Evolutionary conservation across 306 rosid species (phyloP).

Genomic region (Prunus persica): DNA sequence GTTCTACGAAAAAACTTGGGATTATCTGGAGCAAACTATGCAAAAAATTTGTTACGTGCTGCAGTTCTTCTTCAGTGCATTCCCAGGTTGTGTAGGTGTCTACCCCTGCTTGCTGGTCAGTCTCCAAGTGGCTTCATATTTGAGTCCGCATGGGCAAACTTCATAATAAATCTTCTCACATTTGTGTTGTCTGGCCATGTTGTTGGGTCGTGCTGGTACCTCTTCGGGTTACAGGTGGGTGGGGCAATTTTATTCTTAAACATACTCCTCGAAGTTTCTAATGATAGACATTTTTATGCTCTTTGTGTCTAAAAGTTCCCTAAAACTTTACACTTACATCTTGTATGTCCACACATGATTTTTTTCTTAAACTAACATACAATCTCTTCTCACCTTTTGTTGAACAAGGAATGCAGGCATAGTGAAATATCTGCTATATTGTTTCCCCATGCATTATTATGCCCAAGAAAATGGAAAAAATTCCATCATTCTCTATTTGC

Average conservation of each 20-base stretch:
- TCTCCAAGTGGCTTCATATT: constrained; percentile 72
- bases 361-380: not conserved
- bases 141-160: constrained; percentile 79
- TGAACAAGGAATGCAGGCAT: not conserved
- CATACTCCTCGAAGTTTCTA: not conserved
- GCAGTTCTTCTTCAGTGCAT: constrained; percentile 64
- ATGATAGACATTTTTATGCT: not conserved
- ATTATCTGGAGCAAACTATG: constrained; percentile 69
- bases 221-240: constrained; percentile 75
- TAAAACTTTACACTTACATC: not conserved
- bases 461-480: not conserved
- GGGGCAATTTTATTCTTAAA: not conserved
- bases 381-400: too few relatives aligned
- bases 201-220: constrained; percentile 86
- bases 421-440: not conserved
- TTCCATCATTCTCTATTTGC: not conserved
- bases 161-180: constrained; percentile 70
- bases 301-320: not conserved
- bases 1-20: constrained; percentile 49
- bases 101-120: constrained; percentile 63
- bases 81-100: constrained; percentile 68
- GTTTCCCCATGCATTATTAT: not conserved
- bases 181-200: constrained; percentile 66
- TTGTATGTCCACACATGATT: not conserved
- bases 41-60: constrained; percentile 61